Evolutionary conservation across 768 basidiomycete species (phyloP), one percentile per base, ranked within the genome.

Genomic region (Boletus reticulatus): DNA sequence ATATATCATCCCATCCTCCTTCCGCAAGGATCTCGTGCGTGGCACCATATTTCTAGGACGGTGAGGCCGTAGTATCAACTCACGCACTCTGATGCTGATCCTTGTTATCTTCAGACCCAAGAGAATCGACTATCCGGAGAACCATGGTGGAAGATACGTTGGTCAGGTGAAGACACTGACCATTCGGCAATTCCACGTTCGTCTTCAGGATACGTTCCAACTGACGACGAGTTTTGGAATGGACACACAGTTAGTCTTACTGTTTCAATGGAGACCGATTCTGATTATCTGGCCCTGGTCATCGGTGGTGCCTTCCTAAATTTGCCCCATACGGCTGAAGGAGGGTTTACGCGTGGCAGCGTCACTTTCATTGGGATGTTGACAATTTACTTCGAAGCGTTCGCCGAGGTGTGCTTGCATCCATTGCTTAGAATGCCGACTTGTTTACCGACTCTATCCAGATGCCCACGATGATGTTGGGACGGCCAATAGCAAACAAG

Each of bases 331-430:
- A 86, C 88, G 0, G 83, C 93, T 6, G 79, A 80, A 41, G 94
- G 94, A 32, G 90, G 87, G 0, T 97, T 97, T 73, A 93, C 92
- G 24, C 84, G 93, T 58, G 92, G 91, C 43, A 80, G 89, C 72
- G 83, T 93, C 31, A 81, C 95, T 50, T 94, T 94, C 68, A 71
- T 79, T 38, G 84, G 83, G 16, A 69, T 91, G 55, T 70, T 94
- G 43, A 81, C 84, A 0, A 84, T 83, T 45, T 81, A 81, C 66
- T 75, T 91, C 50, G 85, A 89, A 62, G 87, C 87, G 0, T 90
- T 89, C 61, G 79, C 82, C 44, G 89, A 88, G 76, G 80, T 84
- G 68, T 29, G 72, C 69, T 49, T 65, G 61, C 52, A 31, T 48
- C 24, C 19, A n/a, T 31, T 4, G 17, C 17, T 55, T 45, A 17